Conservation (phyloP, 2,329 filamentous ascomycete genomes). For the Aspergillus floridensis region DNA sequence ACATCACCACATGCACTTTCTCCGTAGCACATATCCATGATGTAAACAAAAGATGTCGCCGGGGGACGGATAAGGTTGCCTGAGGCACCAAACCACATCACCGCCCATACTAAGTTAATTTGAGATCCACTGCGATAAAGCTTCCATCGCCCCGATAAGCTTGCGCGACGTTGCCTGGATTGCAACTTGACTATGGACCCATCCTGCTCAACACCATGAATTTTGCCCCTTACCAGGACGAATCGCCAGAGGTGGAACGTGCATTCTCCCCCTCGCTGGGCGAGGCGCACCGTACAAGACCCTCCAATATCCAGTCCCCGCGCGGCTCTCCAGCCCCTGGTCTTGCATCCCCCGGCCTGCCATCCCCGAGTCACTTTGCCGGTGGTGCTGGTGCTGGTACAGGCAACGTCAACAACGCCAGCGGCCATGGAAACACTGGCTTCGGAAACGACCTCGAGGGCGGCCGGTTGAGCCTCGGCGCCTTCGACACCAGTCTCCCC, state of each 20-base stretch:
- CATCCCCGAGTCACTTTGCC: constrained; percentile 41
- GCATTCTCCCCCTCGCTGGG: constrained; percentile 69
- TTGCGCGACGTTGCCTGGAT: constrained; percentile 1
- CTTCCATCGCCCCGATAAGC: constrained; percentile 18
- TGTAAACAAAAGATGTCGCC: neutral
- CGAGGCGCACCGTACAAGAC: constrained; percentile 47
- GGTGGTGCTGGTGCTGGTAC: constrained; percentile 28
- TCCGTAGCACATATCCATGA: too few relatives aligned
- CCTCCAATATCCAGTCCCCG: constrained; percentile 54
- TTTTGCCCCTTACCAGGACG: constrained; percentile 96
- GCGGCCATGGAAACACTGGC: constrained; percentile 41
- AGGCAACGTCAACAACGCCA: constrained; percentile 23
- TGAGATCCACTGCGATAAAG: constrained; percentile 9
- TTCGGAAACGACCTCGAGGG: constrained; percentile 43
- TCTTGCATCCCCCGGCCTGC: constrained; percentile 43
- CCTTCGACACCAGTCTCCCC: constrained; percentile 86
- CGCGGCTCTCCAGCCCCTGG: constrained; percentile 48
- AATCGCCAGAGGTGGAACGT: constrained; percentile 78
- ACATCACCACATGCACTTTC: neutral
- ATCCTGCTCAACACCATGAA: constrained; percentile 60
- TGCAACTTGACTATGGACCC: neutral
- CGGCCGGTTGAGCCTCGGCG: constrained; percentile 65
- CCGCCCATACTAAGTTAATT: constrained; percentile 6
- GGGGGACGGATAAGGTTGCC: neutral
- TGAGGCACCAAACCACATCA: neutral